These are phyloP conservation scores for Metschnikowia hibisci DNA, from an alignment of 805 yeast species.

Conservation along the genomic window DNA sequence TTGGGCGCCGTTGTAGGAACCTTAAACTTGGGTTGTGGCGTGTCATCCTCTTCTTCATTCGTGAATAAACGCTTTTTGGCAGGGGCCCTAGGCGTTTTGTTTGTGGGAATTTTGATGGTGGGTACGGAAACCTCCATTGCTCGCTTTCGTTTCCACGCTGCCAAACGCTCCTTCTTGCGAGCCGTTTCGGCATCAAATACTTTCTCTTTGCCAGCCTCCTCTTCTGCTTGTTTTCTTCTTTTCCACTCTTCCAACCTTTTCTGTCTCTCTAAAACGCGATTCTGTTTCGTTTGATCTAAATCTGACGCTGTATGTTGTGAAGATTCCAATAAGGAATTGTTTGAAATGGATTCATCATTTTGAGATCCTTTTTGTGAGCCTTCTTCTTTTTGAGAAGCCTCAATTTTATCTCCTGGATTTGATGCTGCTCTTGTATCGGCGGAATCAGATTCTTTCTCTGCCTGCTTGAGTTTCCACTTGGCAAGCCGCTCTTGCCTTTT, in stretches of 20 bases:
- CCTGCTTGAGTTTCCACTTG: slow-evolving; percentile 58
- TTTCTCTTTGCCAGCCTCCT: slow-evolving; percentile 1
- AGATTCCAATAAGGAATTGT: too few relatives aligned
- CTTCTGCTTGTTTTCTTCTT: slow-evolving; percentile 15
- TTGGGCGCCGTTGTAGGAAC: slow-evolving; percentile 15
- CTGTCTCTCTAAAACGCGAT: slow-evolving; percentile 13
- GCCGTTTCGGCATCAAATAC: slow-evolving; percentile 11
- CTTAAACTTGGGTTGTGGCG: slow-evolving; percentile 17
- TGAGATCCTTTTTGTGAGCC: too few relatives aligned
- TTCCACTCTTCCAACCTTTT: slow-evolving; percentile 20
- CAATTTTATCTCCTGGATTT: not conserved
- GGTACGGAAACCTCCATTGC: slow-evolving; percentile 16
- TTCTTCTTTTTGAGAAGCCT: not conserved
- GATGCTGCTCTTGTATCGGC: not conserved
- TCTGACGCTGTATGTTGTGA: too few relatives aligned
- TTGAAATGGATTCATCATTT: too few relatives aligned
- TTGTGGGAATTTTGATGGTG: not conserved
- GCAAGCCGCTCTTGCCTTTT: slow-evolving; percentile 51
- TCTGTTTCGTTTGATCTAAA: slow-evolving; percentile 3
- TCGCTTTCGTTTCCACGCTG: slow-evolving; percentile 50
- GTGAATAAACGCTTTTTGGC: slow-evolving; percentile 9
- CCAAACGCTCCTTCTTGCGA: slow-evolving; percentile 32
- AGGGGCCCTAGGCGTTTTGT: not conserved
- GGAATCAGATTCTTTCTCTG: slow-evolving; percentile 8
- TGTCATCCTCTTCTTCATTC: slow-evolving; percentile 26